Evolutionary conservation across 2,329 filamentous ascomycete species (phyloP).

Genomic region (Penicillium sp.): DNA sequence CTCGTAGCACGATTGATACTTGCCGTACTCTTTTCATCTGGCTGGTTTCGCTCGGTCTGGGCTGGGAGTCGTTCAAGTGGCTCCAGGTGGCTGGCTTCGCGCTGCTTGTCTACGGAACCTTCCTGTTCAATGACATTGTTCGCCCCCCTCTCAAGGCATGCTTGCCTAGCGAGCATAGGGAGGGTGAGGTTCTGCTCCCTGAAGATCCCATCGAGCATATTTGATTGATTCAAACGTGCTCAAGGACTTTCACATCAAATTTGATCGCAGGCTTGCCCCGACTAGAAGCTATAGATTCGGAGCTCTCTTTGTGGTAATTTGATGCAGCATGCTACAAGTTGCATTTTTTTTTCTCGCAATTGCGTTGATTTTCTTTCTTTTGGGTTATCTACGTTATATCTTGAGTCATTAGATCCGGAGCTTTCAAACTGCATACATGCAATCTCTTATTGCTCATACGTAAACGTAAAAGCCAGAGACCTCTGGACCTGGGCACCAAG

Average conservation of each 20-base stretch:
- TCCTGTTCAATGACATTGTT: constrained; percentile 94
- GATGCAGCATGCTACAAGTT: background rate
- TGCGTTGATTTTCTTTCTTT: constrained; percentile 3
- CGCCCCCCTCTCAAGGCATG: constrained; percentile 73
- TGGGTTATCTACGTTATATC: background rate
- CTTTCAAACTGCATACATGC: too few species aligned
- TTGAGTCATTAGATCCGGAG: background rate
- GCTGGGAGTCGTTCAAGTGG: constrained; percentile 98
- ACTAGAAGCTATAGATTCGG: background rate
- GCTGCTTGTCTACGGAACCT: constrained; percentile 92
- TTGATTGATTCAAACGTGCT: constrained; percentile 19
- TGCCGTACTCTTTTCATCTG: constrained; percentile 98
- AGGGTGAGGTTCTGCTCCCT: constrained; percentile 63
- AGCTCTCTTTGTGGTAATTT: background rate
- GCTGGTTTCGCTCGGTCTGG: constrained; percentile 87
- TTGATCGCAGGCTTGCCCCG: too few species aligned
- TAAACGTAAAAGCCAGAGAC: too few species aligned
- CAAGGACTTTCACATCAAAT: background rate
- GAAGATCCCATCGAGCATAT: constrained; percentile 82
- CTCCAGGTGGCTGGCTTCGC: constrained; percentile 88
- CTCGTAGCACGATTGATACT: constrained; percentile 93
- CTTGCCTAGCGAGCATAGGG: constrained; percentile 55
- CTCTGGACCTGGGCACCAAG: background rate
- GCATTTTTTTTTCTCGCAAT: constrained; percentile 1
- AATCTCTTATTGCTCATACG: too few species aligned